A percentile compares a stretch with the other conserved stretches of the same genome.
These are phyloP conservation scores for Tylopilus felleus DNA, from an alignment of 768 basidiomycete species.

Conservation along the genomic window DNA sequence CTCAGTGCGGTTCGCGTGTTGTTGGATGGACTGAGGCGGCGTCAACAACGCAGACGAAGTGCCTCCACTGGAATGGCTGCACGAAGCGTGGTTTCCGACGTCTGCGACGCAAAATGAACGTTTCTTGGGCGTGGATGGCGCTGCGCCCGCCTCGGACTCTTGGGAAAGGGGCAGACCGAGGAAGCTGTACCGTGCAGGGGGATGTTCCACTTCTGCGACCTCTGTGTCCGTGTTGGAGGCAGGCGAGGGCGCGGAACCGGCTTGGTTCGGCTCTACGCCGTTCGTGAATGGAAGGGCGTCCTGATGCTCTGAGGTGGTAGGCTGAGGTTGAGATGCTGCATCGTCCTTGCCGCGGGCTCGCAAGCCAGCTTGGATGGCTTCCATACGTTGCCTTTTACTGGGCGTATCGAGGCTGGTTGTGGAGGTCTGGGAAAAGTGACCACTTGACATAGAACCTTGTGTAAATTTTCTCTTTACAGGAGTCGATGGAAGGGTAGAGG, in stretches of 20 bases:
- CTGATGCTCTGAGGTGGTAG: background rate
- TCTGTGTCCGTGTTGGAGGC: background rate
- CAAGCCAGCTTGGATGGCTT: constrained; percentile 15
- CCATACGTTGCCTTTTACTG: constrained; percentile 1
- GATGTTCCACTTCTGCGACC: background rate
- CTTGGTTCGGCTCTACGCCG: background rate
- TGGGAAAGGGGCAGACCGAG: constrained; percentile 17
- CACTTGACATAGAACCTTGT: background rate
- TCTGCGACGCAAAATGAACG: background rate
- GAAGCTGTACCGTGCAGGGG: constrained; percentile 13
- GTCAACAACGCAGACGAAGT: constrained; percentile 13
- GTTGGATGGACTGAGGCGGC: constrained; percentile 20
- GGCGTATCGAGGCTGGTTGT: background rate
- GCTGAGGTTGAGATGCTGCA: background rate
- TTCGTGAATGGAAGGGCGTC: constrained; percentile 18
- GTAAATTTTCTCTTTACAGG: constrained; percentile 6
- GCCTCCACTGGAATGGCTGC: background rate
- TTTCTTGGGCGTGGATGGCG: constrained; percentile 19
- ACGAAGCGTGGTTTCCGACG: background rate
- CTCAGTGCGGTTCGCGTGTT: background rate
- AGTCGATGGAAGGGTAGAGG: background rate
- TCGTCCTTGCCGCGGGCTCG: background rate
- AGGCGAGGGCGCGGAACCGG: background rate
- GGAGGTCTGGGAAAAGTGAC: background rate
- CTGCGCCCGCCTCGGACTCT: constrained; percentile 3